Evolutionary conservation across 106 monocot species (phyloP), one percentile per base, ranked within the genome.

Genomic region (Apostasia ramifera): DNA sequence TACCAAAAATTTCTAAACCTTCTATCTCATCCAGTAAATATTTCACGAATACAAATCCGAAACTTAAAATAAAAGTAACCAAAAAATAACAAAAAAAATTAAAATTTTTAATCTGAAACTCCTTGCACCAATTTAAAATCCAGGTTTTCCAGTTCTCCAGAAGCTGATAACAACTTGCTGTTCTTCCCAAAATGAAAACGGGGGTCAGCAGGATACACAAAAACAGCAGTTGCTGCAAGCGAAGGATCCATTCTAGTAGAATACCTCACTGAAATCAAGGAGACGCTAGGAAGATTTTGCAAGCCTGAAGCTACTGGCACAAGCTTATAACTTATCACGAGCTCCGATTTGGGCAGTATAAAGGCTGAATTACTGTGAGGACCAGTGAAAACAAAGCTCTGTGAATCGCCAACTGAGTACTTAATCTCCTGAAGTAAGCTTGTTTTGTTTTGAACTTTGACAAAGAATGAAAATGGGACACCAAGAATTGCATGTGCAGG

Each of bases 381-480:
- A 40, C 98, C 98, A 51, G 78, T 75, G 40, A 93, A 93, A n/a
- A 99, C 90, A 56, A 99, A 99, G 54, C 82, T 83, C 64, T 93
- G 93, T 41, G 85, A 93, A 66, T 99, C 98, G 1, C 83, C 90
- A 44, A 90, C 59, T 3, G 81, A 79, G 67, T 88, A 90, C 70
- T 90, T 99, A 44, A 99, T 84, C 54, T 99, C 98, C 80, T 99
- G 98, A 61, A 99, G 87, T 48, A 93, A 72, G 76, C 71, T 78
- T 12, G 92, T 93, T 2, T 75, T 66, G 45, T 99, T 99, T 58
- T 70, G 71, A 8, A 99, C 71, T 61, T 71, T 93, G 43, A 88
- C 74, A 59, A 82, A 57, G 13, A 93, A 70, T 40, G 73, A 80
- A 71, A 98, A 93, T 9, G 98, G 93, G 9, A 78, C 66, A 40